Percentiles rank a stretch among this genome's conserved stretches.
These are phyloP conservation scores for Uncinocarpus reesii DNA, from an alignment of 2,329 filamentous ascomycete genomes.

Conservation along the genomic window DNA sequence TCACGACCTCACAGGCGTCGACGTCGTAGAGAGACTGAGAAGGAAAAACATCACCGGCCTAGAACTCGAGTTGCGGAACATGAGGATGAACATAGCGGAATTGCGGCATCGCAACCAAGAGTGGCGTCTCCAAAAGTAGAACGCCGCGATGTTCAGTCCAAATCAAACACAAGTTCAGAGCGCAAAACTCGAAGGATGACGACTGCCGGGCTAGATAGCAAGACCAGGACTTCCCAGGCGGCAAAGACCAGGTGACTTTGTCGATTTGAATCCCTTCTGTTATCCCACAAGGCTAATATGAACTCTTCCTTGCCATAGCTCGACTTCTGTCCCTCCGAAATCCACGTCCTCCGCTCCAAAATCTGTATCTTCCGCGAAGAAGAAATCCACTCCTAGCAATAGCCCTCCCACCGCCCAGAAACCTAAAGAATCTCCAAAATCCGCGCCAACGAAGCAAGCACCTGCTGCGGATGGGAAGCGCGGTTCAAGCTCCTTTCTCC, in stretches of 20 bases:
- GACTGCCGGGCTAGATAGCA: background rate
- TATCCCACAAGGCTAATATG: background rate
- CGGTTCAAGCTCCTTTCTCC: slow-evolving; percentile 6
- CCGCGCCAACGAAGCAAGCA: slow-evolving; percentile 2
- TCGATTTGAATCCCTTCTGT: too few relatives aligned
- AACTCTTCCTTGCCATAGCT: background rate
- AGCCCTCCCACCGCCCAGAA: background rate
- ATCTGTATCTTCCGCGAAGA: background rate
- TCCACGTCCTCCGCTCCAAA: background rate
- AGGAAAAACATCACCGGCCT: slow-evolving; percentile 4
- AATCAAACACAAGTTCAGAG: background rate
- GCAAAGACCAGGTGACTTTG: slow-evolving; percentile 2
- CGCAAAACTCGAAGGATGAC: background rate
- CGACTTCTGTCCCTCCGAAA: background rate
- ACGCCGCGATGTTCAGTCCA: background rate
- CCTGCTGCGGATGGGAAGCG: slow-evolving; percentile 6
- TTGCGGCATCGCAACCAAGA: background rate
- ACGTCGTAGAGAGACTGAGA: slow-evolving; percentile 5
- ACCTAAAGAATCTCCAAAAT: slow-evolving; percentile 1
- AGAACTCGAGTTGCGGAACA: slow-evolving; percentile 1
- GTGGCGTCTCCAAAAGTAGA: background rate
- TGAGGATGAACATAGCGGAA: background rate
- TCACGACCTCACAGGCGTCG: slow-evolving; percentile 3
- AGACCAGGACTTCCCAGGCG: background rate
- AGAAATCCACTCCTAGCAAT: background rate